phyloP scores from a whole-genome alignment of 1,139 yeast species.

The Zygosaccharomyces sapae region DNA sequence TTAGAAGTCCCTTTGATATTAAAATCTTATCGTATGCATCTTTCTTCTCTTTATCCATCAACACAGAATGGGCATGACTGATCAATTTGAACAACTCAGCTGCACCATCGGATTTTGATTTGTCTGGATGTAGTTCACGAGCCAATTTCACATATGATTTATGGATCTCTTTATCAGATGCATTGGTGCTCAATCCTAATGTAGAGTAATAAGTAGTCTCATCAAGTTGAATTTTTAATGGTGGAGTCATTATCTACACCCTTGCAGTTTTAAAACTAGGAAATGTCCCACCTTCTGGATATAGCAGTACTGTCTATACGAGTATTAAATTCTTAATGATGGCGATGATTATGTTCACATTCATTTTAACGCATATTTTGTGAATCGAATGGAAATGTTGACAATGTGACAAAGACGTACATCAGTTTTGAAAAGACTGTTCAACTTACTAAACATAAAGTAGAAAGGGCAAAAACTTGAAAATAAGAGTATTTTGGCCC shows the following conservation, averaged over 20 bases:
- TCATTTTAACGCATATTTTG: background rate
- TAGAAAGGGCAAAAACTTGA: background rate
- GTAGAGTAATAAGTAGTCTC: conserved; percentile 33
- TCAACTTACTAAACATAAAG: conserved; percentile 6
- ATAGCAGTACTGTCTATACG: background rate
- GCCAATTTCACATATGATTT: conserved; percentile 35
- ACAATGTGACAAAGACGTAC: background rate
- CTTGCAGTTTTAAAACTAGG: background rate
- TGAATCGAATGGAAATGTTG: background rate
- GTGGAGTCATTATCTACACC: conserved; percentile 8
- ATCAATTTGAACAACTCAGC: conserved; percentile 33
- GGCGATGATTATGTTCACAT: background rate
- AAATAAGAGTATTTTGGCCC: background rate
- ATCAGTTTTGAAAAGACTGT: background rate
- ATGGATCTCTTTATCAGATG: conserved; percentile 29
- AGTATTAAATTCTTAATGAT: background rate
- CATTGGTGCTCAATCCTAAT: conserved; percentile 29
- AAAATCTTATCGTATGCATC: conserved; percentile 24
- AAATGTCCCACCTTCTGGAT: too few relatives aligned
- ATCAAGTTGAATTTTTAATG: conserved; percentile 22
- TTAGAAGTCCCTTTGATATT: conserved; percentile 20
- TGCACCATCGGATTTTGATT: conserved; percentile 29
- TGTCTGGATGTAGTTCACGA: conserved; percentile 34
- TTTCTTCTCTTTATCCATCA: conserved; percentile 27
- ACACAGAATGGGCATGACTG: conserved; percentile 32